Percentiles rank a stretch among this genome's conserved stretches.
phyloP scores from a whole-genome alignment of 805 yeast species.

The Torulaspora quercuum region DNA sequence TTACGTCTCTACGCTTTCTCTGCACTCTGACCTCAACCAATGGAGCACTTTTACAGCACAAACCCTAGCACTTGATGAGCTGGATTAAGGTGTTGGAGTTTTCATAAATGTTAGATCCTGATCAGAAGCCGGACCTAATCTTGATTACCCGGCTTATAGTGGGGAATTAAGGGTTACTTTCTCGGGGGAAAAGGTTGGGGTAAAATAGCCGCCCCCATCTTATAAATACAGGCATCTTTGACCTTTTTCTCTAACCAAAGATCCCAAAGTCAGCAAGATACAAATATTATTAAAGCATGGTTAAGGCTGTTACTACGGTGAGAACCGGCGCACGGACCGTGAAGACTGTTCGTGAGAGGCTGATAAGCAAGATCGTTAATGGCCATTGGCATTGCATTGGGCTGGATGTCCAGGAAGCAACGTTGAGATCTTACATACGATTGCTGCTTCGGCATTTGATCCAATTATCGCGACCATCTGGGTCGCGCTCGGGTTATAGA shows the following conservation, averaged over 20 bases:
- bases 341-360: slow-evolving; percentile 7
- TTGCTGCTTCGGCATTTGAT: slow-evolving; percentile 24
- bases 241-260: neutral
- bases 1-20: too few relatives aligned
- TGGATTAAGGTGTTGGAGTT: too few relatives aligned
- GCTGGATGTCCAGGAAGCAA: slow-evolving; percentile 20
- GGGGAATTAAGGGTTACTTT: too few relatives aligned
- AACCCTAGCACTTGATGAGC: too few relatives aligned
- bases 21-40: too few relatives aligned
- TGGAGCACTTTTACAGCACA: too few relatives aligned
- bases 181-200: slow-evolving; percentile 8
- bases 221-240: slow-evolving; percentile 6
- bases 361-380: slow-evolving; percentile 6
- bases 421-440: slow-evolving; percentile 17
- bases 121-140: too few relatives aligned
- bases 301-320: slow-evolving; percentile 4
- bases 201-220: slow-evolving; percentile 5
- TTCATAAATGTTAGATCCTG: too few relatives aligned
- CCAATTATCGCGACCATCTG: slow-evolving; percentile 22
- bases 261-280: neutral
- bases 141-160: too few relatives aligned
- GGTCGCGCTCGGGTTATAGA: slow-evolving; percentile 21
- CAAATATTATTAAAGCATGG: neutral
- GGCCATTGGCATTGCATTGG: slow-evolving; percentile 25
- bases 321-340: slow-evolving; percentile 8